Conservation (phyloP, 495 filamentous ascomycete genomes). For the Penicillium robsamsonii region DNA sequence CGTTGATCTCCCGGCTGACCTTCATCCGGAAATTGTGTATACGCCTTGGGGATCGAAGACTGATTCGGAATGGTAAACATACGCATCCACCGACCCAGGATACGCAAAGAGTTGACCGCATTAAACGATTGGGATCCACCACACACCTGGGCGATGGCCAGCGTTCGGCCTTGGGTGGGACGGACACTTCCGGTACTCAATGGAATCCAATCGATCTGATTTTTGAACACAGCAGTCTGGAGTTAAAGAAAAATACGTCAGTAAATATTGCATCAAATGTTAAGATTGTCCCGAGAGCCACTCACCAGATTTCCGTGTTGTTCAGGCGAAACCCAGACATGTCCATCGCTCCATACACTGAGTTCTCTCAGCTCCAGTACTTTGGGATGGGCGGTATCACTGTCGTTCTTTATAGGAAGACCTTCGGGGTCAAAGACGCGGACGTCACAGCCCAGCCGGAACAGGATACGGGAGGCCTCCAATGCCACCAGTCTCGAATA, state of each 20-base stretch:
- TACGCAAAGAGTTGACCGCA: slow-evolving; percentile 66
- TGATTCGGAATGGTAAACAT: slow-evolving; percentile 76
- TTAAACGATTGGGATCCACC: slow-evolving; percentile 73
- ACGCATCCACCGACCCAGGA: slow-evolving; percentile 74
- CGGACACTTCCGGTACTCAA: slow-evolving; percentile 60
- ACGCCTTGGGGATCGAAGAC: slow-evolving; percentile 62
- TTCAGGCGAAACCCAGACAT: slow-evolving; percentile 68
- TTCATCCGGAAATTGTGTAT: slow-evolving; percentile 60
- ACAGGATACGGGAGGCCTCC: slow-evolving; percentile 61
- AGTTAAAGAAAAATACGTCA: slow-evolving; percentile 1
- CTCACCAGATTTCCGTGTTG: slow-evolving; percentile 68
- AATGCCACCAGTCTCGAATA: slow-evolving; percentile 61
- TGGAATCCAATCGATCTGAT: slow-evolving; percentile 76
- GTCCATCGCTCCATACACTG: slow-evolving; percentile 66
- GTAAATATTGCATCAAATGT: not conserved
- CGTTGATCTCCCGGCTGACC: slow-evolving; percentile 51
- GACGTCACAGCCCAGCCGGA: slow-evolving; percentile 66
- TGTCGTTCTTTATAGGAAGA: slow-evolving; percentile 64
- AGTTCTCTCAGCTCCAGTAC: slow-evolving; percentile 65
- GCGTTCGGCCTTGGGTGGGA: slow-evolving; percentile 67
- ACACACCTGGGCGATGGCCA: slow-evolving; percentile 63
- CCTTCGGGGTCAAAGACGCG: slow-evolving; percentile 61
- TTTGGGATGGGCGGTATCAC: slow-evolving; percentile 55
- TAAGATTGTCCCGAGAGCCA: not conserved
- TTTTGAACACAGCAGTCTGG: slow-evolving; percentile 69